A percentile compares a stretch with the other conserved stretches of the same genome.
Evolutionary conservation across 1,284 basidiomycete species (phyloP).

Genomic region (Apiotrichum gamsii): DNA sequence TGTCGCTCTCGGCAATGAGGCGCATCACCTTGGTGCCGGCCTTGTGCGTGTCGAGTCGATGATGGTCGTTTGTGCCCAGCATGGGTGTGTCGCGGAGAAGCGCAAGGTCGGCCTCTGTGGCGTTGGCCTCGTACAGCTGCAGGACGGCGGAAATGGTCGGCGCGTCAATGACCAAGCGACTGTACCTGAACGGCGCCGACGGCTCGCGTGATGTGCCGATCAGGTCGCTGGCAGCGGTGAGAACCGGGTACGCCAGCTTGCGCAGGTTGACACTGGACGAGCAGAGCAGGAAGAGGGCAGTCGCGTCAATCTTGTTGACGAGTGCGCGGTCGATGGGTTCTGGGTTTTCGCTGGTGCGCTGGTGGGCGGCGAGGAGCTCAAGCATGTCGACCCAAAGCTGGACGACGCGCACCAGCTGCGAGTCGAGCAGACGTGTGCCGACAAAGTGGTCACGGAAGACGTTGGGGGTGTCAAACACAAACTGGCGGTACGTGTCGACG

Average conservation of each 20-base stretch:
- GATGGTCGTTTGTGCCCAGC: constrained; percentile 28
- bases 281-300: constrained; percentile 71
- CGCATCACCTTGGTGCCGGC: constrained; percentile 25
- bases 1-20: constrained; percentile 47
- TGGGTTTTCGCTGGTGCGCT: constrained; percentile 39
- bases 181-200: constrained; percentile 40
- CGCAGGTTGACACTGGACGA: constrained; percentile 50
- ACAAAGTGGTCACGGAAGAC: constrained; percentile 63
- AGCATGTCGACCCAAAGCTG: constrained; percentile 70
- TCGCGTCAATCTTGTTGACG: constrained; percentile 59
- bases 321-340: constrained; percentile 33
- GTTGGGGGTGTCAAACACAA: constrained; percentile 67
- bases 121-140: constrained; percentile 30
- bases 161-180: constrained; percentile 25
- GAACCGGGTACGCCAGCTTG: constrained; percentile 28
- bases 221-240: constrained; percentile 32
- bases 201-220: constrained; percentile 32
- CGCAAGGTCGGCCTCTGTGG: constrained; percentile 36
- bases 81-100: constrained; percentile 31
- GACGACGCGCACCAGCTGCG: constrained; percentile 54
- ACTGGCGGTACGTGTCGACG: constrained; percentile 63
- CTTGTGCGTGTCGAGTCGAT: constrained; percentile 30
- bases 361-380: constrained; percentile 59
- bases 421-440: constrained; percentile 60
- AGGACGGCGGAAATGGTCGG: constrained; percentile 22